Percentiles rank a stretch among this genome's conserved stretches.
These are phyloP conservation scores for Aegle marmelos DNA, from an alignment of 345 rosid species.

Conservation along the genomic window DNA sequence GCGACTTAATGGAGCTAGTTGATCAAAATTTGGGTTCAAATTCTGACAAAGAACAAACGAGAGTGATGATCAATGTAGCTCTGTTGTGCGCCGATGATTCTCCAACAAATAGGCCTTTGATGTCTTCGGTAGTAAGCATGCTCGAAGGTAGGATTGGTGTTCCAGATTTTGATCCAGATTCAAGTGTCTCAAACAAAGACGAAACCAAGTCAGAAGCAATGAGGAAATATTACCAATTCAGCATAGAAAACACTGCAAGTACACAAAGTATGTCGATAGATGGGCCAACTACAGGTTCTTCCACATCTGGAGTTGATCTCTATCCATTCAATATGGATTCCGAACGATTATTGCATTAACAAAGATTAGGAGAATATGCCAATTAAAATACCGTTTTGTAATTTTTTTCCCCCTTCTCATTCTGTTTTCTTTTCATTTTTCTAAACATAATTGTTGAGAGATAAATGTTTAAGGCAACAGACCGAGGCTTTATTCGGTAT, in stretches of 20 bases:
- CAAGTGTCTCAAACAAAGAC: not conserved
- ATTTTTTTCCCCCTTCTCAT: not conserved
- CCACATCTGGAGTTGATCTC: constrained; percentile 32
- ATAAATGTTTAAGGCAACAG: no score
- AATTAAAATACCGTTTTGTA: no score
- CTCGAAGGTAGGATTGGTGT: constrained; percentile 44
- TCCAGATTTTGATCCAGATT: constrained; percentile 6
- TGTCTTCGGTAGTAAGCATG: constrained; percentile 60
- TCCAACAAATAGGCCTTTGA: constrained; percentile 42
- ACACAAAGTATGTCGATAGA: constrained; percentile 17
- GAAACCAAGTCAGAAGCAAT: constrained; percentile 13
- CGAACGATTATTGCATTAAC: constrained; percentile 1
- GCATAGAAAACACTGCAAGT: not conserved
- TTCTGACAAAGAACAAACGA: constrained; percentile 40
- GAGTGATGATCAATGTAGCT: constrained; percentile 42
- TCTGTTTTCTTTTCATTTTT: not conserved
- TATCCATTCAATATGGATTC: constrained; percentile 24
- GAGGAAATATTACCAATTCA: constrained; percentile 21
- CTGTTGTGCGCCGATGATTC: constrained; percentile 41
- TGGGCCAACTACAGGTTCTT: constrained; percentile 16
- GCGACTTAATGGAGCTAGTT: constrained; percentile 32
- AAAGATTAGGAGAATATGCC: not conserved
- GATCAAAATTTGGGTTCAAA: constrained; percentile 43
- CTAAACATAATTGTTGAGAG: no score
- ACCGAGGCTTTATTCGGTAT: no score